Evolutionary conservation across 495 filamentous ascomycete genomes (phyloP).

Genomic region (Penicillium bovifimosum): DNA sequence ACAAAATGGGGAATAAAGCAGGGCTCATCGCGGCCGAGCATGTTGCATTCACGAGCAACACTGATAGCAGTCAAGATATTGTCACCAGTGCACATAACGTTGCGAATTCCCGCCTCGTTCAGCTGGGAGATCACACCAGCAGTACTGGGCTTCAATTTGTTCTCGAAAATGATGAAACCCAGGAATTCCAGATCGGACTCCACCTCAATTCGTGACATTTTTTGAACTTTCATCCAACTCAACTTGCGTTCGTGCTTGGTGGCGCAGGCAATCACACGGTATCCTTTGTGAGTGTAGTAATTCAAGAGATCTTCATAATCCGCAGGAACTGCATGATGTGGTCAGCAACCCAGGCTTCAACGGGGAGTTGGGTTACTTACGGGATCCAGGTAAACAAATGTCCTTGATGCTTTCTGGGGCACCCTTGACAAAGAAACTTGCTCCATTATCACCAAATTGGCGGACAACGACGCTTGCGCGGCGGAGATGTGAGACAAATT

Average conservation of each 20-base stretch:
- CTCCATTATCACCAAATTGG: slow-evolving; percentile 72
- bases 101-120: slow-evolving; percentile 76
- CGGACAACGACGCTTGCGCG: slow-evolving; percentile 89
- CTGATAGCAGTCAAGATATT: slow-evolving; percentile 97
- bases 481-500: slow-evolving; percentile 94
- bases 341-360: slow-evolving; percentile 4
- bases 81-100: slow-evolving; percentile 97
- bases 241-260: slow-evolving; percentile 79
- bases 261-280: slow-evolving; percentile 95
- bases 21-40: slow-evolving; percentile 73
- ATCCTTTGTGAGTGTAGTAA: slow-evolving; percentile 92
- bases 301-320: slow-evolving; percentile 85
- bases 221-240: slow-evolving; percentile 90
- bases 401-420: slow-evolving; percentile 94
- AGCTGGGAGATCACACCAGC: slow-evolving; percentile 74
- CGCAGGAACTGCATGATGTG: slow-evolving; percentile 55
- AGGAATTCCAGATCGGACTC: slow-evolving; percentile 80
- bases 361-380: slow-evolving; percentile 42
- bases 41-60: slow-evolving; percentile 85
- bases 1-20: slow-evolving; percentile 90
- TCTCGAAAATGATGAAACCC: slow-evolving; percentile 98
- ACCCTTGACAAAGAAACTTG: slow-evolving; percentile 88
- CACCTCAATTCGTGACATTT: slow-evolving; percentile 79
- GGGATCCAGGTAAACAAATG: slow-evolving; percentile 76
- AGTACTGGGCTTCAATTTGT: slow-evolving; percentile 88